phyloP scores from a whole-genome alignment of 768 basidiomycete genomes.

The Macrolepiota albuminosa region DNA sequence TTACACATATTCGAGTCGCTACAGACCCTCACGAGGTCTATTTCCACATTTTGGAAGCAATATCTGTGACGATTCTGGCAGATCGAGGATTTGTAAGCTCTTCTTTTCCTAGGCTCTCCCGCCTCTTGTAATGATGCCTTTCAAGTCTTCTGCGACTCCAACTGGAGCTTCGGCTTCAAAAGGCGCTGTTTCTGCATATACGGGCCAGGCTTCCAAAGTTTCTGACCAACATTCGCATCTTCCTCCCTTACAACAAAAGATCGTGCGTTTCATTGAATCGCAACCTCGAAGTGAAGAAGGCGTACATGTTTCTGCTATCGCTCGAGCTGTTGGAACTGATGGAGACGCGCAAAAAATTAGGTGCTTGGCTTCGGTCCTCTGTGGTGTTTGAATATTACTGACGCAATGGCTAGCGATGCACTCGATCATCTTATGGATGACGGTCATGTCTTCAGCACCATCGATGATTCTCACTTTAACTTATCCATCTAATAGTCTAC shows the following conservation, averaged over 20 bases:
- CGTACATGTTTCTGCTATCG: conserved; percentile 68
- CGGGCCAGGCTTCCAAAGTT: conserved; percentile 23
- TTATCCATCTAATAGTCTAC: conserved; percentile 34
- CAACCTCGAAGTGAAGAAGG: conserved; percentile 53
- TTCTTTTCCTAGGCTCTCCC: not conserved
- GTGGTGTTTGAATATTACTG: not conserved
- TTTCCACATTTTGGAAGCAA: conserved; percentile 76
- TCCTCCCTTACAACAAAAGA: conserved; percentile 53
- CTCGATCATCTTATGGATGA: conserved; percentile 77
- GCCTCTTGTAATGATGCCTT: not conserved
- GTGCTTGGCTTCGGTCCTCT: conserved; percentile 29
- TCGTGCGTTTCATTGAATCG: conserved; percentile 61
- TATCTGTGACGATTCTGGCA: conserved; percentile 60
- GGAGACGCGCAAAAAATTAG: conserved; percentile 58
- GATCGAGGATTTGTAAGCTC: conserved; percentile 62
- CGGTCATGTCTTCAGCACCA: conserved; percentile 74
- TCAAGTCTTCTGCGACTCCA: conserved; percentile 29
- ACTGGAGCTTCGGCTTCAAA: conserved; percentile 17
- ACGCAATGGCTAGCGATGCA: conserved; percentile 44
- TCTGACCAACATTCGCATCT: conserved; percentile 52
- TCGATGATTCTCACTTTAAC: conserved; percentile 77
- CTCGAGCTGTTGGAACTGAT: conserved; percentile 49
- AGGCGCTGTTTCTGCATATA: conserved; percentile 36
- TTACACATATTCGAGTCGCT: conserved; percentile 64
- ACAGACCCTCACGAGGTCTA: conserved; percentile 73